phyloP scores from a whole-genome alignment of 2,329 filamentous ascomycete genomes.

The Apiospora malaysiana region DNA sequence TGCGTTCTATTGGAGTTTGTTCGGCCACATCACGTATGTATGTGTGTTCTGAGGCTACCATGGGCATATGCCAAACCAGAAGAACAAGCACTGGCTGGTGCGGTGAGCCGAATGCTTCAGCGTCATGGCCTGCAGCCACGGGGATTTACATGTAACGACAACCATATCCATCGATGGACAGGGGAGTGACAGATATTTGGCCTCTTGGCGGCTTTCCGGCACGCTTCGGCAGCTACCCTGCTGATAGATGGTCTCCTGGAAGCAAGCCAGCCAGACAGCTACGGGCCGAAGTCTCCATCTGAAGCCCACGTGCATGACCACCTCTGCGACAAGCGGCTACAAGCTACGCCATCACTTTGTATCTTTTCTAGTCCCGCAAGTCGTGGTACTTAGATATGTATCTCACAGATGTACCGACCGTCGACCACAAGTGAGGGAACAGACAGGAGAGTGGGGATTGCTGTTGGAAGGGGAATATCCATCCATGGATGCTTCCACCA shows the following conservation, averaged over 20 bases:
- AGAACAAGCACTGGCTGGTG: background rate
- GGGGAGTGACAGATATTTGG: background rate
- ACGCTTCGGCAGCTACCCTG: background rate
- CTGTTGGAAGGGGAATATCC: background rate
- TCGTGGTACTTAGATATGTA: slow-evolving; percentile 6
- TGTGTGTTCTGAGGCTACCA: background rate
- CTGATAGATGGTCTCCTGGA: background rate
- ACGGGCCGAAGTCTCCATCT: slow-evolving; percentile 4
- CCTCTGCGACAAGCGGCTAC: background rate
- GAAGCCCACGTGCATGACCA: background rate
- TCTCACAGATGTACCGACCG: background rate
- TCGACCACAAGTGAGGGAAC: background rate
- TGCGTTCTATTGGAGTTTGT: background rate
- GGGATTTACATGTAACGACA: too few species aligned
- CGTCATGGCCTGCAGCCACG: background rate
- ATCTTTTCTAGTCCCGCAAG: background rate
- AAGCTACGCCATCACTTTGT: background rate
- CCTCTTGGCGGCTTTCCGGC: background rate
- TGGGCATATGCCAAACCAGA: background rate
- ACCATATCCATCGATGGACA: background rate
- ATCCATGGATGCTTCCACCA: background rate
- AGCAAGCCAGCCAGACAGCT: background rate
- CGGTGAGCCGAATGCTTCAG: background rate
- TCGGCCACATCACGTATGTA: background rate
- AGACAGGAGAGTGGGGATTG: background rate